These are phyloP conservation scores for Strigomonas culicis DNA, from an alignment of 208 protist species.

Conservation along the genomic window DNA sequence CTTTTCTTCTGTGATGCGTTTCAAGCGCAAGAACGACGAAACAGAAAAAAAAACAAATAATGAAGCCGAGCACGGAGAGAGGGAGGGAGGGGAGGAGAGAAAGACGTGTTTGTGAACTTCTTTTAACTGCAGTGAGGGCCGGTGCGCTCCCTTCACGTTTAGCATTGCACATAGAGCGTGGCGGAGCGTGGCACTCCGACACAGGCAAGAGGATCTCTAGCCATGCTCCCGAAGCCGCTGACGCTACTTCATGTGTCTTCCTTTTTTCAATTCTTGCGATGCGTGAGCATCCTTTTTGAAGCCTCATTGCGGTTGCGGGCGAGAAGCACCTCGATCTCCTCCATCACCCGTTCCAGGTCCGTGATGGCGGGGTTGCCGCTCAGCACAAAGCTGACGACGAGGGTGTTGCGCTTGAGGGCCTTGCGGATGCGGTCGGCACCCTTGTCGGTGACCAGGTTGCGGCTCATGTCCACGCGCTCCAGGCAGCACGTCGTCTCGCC, in stretches of 20 bases:
- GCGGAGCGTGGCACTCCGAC: too few relatives aligned
- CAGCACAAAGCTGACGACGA: constrained; percentile 27
- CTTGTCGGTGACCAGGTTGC: constrained; percentile 45
- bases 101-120: background rate
- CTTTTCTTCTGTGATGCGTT: background rate
- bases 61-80: background rate
- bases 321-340: constrained; percentile 30
- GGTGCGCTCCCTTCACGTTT: too few relatives aligned
- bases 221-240: background rate
- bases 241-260: background rate
- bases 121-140: background rate
- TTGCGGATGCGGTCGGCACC: constrained; percentile 36
- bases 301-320: constrained; percentile 25
- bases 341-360: constrained; percentile 11
- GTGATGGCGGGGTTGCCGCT: constrained; percentile 24
- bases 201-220: too few relatives aligned
- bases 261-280: background rate
- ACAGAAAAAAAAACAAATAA: background rate
- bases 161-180: too few relatives aligned
- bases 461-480: constrained; percentile 27
- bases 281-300: background rate
- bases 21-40: background rate
- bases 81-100: background rate
- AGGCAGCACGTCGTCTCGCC: constrained; percentile 29
- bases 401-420: constrained; percentile 46